Conservation (phyloP, 352 stramenopile species). For the Globisporangium canariense region DNA sequence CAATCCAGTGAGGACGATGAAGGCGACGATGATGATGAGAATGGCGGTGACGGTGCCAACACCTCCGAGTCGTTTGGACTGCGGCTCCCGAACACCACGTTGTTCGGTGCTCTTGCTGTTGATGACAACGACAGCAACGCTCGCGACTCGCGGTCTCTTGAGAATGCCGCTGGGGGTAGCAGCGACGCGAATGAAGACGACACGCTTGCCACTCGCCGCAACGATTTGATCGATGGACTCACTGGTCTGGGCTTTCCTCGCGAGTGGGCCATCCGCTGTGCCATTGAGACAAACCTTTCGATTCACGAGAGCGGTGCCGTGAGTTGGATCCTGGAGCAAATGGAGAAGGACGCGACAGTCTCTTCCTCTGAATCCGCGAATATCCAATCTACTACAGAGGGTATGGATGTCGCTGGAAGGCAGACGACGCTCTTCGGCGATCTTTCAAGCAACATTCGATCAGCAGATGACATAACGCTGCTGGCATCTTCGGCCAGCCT, state of each 20-base stretch:
- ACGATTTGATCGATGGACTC: constrained; percentile 71
- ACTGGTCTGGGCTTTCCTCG: constrained; percentile 81
- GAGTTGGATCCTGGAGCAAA: constrained; percentile 89
- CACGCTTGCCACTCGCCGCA: constrained; percentile 12
- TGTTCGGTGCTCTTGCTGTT: neutral
- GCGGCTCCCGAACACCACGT: neutral
- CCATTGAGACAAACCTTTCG: constrained; percentile 37
- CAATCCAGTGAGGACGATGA: neutral
- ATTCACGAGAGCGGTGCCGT: constrained; percentile 71
- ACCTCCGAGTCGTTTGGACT: neutral
- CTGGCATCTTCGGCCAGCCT: neutral
- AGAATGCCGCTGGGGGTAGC: neutral
- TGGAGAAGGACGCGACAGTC: constrained; percentile 61
- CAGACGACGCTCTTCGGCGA: constrained; percentile 3
- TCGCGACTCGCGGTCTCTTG: constrained; percentile 1
- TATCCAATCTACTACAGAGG: neutral
- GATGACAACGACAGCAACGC: neutral
- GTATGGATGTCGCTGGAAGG: neutral
- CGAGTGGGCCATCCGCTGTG: constrained; percentile 72
- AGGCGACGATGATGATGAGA: constrained; percentile 7
- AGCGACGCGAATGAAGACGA: neutral
- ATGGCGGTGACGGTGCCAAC: neutral
- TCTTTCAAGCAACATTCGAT: constrained; percentile 11
- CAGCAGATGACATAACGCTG: constrained; percentile 13
- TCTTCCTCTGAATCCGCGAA: neutral